phyloP scores from a whole-genome alignment of 2,329 filamentous ascomycete genomes.

The Remersonia thermophila region DNA sequence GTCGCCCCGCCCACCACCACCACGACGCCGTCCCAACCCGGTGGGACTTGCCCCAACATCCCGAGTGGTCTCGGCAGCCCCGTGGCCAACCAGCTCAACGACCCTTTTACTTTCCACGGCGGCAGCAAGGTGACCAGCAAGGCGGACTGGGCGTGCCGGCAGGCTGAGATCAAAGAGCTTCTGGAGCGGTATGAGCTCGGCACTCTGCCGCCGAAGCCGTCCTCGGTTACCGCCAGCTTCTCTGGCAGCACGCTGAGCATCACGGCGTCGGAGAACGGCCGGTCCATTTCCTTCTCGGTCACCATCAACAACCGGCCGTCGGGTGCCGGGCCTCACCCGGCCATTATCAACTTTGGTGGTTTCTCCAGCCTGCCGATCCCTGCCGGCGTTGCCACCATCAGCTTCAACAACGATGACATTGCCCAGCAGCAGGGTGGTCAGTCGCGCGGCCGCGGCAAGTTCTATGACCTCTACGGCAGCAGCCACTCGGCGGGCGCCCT shows the following conservation, averaged over 20 bases:
- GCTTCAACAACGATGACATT: constrained; percentile 37
- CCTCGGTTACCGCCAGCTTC: constrained; percentile 22
- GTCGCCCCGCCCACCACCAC: too few relatives aligned
- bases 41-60: constrained; percentile 11
- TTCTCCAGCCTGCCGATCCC: constrained; percentile 32
- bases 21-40: constrained; percentile 1
- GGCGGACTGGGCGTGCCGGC: constrained; percentile 29
- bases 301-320: constrained; percentile 21
- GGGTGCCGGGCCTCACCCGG: constrained; percentile 30
- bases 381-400: constrained; percentile 32
- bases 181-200: constrained; percentile 29
- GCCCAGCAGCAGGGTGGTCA: constrained; percentile 37
- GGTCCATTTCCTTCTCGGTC: constrained; percentile 22
- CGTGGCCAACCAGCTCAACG: constrained; percentile 17
- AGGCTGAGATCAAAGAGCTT: constrained; percentile 25
- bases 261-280: constrained; percentile 22
- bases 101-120: constrained; percentile 30
- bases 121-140: constrained; percentile 26
- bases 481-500: constrained; percentile 32
- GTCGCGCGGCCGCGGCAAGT: constrained; percentile 35
- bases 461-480: constrained; percentile 37
- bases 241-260: constrained; percentile 25
- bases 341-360: constrained; percentile 41
- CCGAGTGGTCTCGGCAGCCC: constrained; percentile 10
- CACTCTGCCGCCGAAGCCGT: constrained; percentile 23